phyloP scores from a whole-genome alignment of 1,284 basidiomycete species.

The Naganishia albida region DNA sequence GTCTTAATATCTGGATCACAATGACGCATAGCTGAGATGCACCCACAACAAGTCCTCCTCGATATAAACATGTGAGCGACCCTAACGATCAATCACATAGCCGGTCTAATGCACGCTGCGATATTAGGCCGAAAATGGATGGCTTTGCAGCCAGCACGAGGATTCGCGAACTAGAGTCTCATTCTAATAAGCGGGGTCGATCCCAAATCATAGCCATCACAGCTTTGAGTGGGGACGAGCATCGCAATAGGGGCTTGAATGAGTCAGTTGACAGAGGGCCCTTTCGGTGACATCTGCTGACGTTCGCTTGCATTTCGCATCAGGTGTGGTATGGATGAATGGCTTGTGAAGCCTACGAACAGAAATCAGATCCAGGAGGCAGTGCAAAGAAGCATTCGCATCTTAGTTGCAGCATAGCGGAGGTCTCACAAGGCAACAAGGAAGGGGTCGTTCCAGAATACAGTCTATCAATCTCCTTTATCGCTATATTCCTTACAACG shows the following conservation, averaged over 20 bases:
- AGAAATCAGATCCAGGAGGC: conserved; percentile 24
- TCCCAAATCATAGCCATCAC: conserved; percentile 53
- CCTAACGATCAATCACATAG: background rate
- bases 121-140: conserved; percentile 46
- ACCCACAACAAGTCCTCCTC: conserved; percentile 47
- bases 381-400: conserved; percentile 5
- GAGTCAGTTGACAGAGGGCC: conserved; percentile 40
- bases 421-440: background rate
- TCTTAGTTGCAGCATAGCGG: background rate
- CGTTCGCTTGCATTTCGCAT: background rate
- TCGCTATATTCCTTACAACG: background rate
- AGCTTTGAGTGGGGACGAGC: conserved; percentile 47
- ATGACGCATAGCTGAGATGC: too few species aligned
- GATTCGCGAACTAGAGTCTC: conserved; percentile 18
- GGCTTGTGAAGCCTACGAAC: conserved; percentile 30
- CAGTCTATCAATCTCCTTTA: too few species aligned
- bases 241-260: conserved; percentile 44
- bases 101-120: background rate
- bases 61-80: conserved; percentile 50
- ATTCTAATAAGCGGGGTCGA: conserved; percentile 4
- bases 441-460: background rate
- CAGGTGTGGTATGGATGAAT: conserved; percentile 29
- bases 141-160: conserved; percentile 47
- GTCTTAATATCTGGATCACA: background rate
- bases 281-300: too few species aligned